Base-by-base conservation (phyloP, 768 basidiomycete genomes). In the Lactarius evosmus region DNA sequence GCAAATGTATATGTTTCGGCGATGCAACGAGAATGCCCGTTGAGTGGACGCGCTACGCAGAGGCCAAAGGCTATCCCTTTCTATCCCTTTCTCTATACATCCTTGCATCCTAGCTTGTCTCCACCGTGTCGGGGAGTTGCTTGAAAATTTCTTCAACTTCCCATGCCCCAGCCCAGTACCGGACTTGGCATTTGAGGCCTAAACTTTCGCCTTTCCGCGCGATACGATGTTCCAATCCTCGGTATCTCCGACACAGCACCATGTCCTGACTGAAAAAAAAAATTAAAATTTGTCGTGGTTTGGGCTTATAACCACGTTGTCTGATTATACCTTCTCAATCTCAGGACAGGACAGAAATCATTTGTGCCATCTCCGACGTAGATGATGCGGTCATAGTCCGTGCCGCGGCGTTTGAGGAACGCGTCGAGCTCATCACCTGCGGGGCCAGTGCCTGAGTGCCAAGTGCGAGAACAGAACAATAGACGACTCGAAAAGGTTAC, bases 321-420 rank as follows among this genome's bases (percentile, higher is more conserved):
- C 14, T 2, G 11, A n/a, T 74, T 78, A 70, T 62, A 91, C 89
- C 82, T 82, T 76, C 89, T 79, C 58, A 98, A 78, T 56, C 88
- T 85, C 51, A 98, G 77, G 59, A 93, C 81, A 4, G 96, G 95
- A 73, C 97, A 99, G 73, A 94, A 96, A 74, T 99, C 97, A 74
- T 98, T 98, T 17, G 82, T 80, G 1, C 97, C 97, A 70, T 99
- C 97, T 17, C 97, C 97, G 65, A 98, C 81, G 73, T 97, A 99
- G 50, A 91, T 80, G 68, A 97, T 79, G 40, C 89, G 85, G 65
- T 95, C 90, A 70, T 81, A 98, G 1, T 77, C 72, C 17, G 82
- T 78, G 11, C 80, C 78, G 63, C 88, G 79, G 50, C 85, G 77
- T 2, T 78, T 76, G 55, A 96, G 80, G 77, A 90, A 98, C 1